Base-by-base conservation (phyloP, 1,284 basidiomycete genomes). In the Moesziomyces antarcticus region DNA sequence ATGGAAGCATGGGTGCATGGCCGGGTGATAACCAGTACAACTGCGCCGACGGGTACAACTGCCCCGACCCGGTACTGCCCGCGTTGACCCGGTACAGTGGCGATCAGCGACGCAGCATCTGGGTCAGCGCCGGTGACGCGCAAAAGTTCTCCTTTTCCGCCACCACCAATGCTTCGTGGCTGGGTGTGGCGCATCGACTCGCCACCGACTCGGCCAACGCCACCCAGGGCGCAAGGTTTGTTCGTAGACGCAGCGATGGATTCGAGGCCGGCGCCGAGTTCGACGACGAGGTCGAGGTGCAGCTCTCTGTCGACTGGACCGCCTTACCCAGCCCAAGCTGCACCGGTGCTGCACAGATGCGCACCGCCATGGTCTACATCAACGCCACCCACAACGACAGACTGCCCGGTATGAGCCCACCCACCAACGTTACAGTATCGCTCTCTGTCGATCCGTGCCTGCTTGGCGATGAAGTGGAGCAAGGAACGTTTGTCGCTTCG, bases 381-480 rank as follows among this genome's bases (percentile, higher is more conserved):
- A 66, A 66, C 40, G 52, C 40, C 5, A 66, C 64, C 14, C 43
- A 35, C 30, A 27, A 24, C 18, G 41, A 49, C 25, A 48, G 41
- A 11, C 59, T 60, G 30, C 44, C 48, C 16, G 64, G 64, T n/a
- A 66, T 66, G 64, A 60, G 27, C 16, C 9, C 64, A 11, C 46
- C 44, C 3, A 48, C 53, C 44, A 61, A 68, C 51, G 65, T 61
- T 2, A 62, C 54, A 16, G 59, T 68, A 6, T 42, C 46, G n/a
- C 57, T 68, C n/a, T 47, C 41, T 14, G 54, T 60, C 48, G 49
- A 37, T 35, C 66, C 55, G 89, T 89, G 82, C 89, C 90, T 11
- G 89, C 91, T 18, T 87, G 74, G 41, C 76, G 16, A 7, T 3
- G 37, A 40, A 2, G 89, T 42, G 82, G 85, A 4, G 85, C 85